A percentile compares a stretch with the other conserved stretches of the same genome.
Evolutionary conservation across 495 filamentous ascomycete genomes (phyloP).

Genomic region (Lasiosphaeria ovina): DNA sequence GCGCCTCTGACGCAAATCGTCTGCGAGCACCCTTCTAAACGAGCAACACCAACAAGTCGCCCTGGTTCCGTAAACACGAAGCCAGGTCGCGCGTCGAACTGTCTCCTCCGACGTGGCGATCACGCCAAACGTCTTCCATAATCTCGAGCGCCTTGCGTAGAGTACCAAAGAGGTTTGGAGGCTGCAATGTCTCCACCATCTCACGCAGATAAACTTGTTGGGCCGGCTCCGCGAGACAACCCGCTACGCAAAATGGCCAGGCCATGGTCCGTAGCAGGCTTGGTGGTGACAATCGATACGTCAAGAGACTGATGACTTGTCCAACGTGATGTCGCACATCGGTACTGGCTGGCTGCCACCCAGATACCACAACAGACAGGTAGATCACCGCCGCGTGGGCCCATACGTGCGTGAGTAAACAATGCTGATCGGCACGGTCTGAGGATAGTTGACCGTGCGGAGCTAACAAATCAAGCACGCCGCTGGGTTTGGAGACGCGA

Average conservation of each 20-base stretch:
- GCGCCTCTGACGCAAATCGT: neutral
- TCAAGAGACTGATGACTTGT: neutral
- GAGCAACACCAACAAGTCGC: neutral
- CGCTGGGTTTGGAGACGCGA: neutral
- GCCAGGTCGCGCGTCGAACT: neutral
- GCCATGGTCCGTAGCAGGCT: neutral
- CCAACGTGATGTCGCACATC: neutral
- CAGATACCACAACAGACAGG: neutral
- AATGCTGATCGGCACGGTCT: neutral
- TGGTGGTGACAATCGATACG: neutral
- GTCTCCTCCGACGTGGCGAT: neutral
- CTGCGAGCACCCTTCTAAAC: neutral
- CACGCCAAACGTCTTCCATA: neutral
- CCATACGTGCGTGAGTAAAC: neutral
- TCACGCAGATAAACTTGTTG: neutral
- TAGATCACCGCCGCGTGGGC: neutral
- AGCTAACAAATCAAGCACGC: constrained; percentile 1
- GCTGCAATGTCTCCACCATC: neutral
- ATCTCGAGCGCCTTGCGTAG: neutral
- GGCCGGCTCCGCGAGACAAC: neutral
- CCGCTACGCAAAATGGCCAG: neutral
- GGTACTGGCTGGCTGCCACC: neutral
- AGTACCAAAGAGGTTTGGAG: neutral
- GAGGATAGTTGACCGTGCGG: neutral
- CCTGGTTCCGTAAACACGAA: neutral